phyloP scores from a whole-genome alignment of 2,329 filamentous ascomycete genomes.

The Colletotrichum liriopes region DNA sequence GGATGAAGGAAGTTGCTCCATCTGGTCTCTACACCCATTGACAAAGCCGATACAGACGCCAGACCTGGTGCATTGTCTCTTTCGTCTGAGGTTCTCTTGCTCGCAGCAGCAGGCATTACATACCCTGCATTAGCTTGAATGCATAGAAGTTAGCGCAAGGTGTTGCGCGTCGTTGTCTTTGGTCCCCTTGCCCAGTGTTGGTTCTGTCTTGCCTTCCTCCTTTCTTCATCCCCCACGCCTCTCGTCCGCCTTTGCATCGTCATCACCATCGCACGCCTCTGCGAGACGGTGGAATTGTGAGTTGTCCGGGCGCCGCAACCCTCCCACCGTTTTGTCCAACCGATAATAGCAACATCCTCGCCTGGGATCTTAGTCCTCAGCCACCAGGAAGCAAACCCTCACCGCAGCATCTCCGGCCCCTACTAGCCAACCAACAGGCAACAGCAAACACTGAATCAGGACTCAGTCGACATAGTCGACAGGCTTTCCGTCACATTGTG shows the following conservation, averaged over 20 bases:
- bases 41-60: conserved; percentile 24
- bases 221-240: conserved; percentile 11
- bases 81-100: conserved; percentile 33
- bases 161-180: conserved; percentile 29
- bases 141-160: conserved; percentile 18
- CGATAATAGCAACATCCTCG: conserved; percentile 26
- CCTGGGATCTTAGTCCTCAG: conserved; percentile 33
- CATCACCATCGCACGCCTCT: conserved; percentile 10
- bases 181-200: not conserved
- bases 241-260: conserved; percentile 1
- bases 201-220: not conserved
- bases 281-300: conserved; percentile 1
- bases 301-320: conserved; percentile 26
- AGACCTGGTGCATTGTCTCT: conserved; percentile 14
- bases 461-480: conserved; percentile 15
- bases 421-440: conserved; percentile 4
- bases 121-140: conserved; percentile 25
- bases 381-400: not conserved
- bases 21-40: conserved; percentile 3
- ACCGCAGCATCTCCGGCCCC: conserved; percentile 11
- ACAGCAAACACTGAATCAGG: conserved; percentile 9
- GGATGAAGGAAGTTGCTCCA: not conserved
- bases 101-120: conserved; percentile 11
- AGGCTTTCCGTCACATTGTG: conserved; percentile 11
- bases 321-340: conserved; percentile 15